Evolutionary conservation across 2,329 filamentous ascomycete genomes (phyloP).

Genomic region (Ophiocordyceps robertsii): DNA sequence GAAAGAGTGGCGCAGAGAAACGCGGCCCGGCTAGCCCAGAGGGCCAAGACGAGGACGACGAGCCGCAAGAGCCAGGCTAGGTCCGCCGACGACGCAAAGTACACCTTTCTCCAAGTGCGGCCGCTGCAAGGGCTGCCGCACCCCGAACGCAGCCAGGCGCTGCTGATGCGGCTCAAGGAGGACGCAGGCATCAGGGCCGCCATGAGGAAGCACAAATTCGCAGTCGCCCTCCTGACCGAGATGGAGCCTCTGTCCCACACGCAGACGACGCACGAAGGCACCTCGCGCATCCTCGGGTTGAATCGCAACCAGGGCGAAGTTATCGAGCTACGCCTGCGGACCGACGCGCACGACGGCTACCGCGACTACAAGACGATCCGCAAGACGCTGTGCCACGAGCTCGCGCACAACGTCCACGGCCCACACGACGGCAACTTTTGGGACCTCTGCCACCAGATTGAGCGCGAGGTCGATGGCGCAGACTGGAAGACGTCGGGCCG

Average conservation of each 20-base stretch:
- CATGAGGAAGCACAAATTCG: constrained; percentile 78
- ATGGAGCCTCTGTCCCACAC: constrained; percentile 88
- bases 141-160: constrained; percentile 54
- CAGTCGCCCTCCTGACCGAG: constrained; percentile 76
- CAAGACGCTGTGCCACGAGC: constrained; percentile 85
- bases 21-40: constrained; percentile 21
- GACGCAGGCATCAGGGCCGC: constrained; percentile 75
- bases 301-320: constrained; percentile 82
- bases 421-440: constrained; percentile 82
- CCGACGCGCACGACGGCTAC: constrained; percentile 88
- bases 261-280: constrained; percentile 51
- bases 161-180: constrained; percentile 62
- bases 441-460: constrained; percentile 76
- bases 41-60: constrained; percentile 12
- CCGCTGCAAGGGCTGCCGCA: constrained; percentile 68
- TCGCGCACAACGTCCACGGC: constrained; percentile 81
- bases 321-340: constrained; percentile 82
- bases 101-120: constrained; percentile 69
- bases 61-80: constrained; percentile 2
- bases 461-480: constrained; percentile 66
- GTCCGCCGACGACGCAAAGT: constrained; percentile 43
- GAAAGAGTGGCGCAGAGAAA: constrained; percentile 34
- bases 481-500: constrained; percentile 67
- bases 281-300: constrained; percentile 66
- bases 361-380: constrained; percentile 85